Base-by-base conservation (phyloP, 306 rosid species). In the Casuarina equisetifolia region DNA sequence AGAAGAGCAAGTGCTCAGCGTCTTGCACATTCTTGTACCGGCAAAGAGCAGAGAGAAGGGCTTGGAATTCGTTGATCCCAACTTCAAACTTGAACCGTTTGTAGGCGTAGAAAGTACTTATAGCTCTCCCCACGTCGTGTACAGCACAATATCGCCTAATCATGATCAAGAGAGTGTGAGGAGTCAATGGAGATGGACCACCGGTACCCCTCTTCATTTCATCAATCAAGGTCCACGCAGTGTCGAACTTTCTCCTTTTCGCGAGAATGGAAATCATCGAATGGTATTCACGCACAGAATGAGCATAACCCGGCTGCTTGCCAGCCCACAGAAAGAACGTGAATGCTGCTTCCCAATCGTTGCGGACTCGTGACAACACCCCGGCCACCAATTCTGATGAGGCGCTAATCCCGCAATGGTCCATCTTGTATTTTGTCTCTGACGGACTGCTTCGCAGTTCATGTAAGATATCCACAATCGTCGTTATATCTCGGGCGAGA, bases 261-360 rank as follows among this genome's bases (percentile, higher is more conserved):
- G 87, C 97, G n/a, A 94, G 90, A 80, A 94, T 82, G 4, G 90
- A 85, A 73, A 94, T 89, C 91, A 92, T 94, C 3, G 91, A 86
- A 86, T 94, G 96, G 80, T 92, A 94, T 73, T 92, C 96, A 0
- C 88, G 90, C 78, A 84, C 55, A 0, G 92, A 85, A 80, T 86
- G 94, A 58, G 86, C 62, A 78, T 91, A 93, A 69, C 83, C 89
- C 0, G 82, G 92, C 77, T 86, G 94, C 90, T 86, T 89, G 35
- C 93, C 93, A 15, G 96, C 95, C 97, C 96, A 94, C 70, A 86
- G 74, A 83, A 94, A 94, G 86, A 94, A 88, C 9, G 97, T 89
- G 83, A 86, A 89, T 57, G 98, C 94, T 8, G 88, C 91, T 81
- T 92, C 94, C 98, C 97, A 94, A 46, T 90, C 96, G 68, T 90